These are phyloP conservation scores for Lipomyces chichibuensis DNA, from an alignment of 805 yeast genomes.

Conservation along the genomic window DNA sequence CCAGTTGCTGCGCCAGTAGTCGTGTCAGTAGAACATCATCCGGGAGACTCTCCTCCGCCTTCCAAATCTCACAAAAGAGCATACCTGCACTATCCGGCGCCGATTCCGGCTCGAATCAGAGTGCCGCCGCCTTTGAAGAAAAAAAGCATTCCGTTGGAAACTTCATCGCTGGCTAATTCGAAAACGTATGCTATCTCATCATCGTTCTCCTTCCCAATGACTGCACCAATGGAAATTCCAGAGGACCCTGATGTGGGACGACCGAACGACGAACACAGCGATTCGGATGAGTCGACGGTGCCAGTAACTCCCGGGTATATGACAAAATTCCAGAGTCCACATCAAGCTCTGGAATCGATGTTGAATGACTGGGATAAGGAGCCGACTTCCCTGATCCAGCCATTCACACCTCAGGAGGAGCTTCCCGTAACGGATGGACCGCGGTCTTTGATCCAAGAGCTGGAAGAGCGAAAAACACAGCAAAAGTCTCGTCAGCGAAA, in stretches of 20 bases:
- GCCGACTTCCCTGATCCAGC: not conserved
- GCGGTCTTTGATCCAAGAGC: conserved; percentile 22
- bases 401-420: conserved; percentile 9
- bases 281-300: not conserved
- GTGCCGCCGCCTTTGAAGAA: conserved; percentile 23
- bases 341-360: conserved; percentile 19
- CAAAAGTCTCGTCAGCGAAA: conserved; percentile 16
- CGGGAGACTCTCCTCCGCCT: not conserved
- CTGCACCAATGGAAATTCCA: not conserved
- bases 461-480: conserved; percentile 20
- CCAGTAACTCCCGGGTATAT: conserved; percentile 13
- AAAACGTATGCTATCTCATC: not conserved
- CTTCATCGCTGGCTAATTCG: not conserved
- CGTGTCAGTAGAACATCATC: conserved; percentile 1
- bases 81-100: conserved; percentile 27
- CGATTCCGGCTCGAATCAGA: conserved; percentile 25
- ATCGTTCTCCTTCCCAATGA: not conserved
- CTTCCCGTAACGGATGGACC: conserved; percentile 15
- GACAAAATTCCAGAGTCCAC: conserved; percentile 18
- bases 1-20: not conserved
- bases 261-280: conserved; percentile 5
- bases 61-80: not conserved
- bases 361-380: conserved; percentile 9
- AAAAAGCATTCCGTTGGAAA: not conserved
- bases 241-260: not conserved